Evolutionary conservation across 169 alveolate genomes (phyloP).

Genomic region (Neospora caninum): DNA sequence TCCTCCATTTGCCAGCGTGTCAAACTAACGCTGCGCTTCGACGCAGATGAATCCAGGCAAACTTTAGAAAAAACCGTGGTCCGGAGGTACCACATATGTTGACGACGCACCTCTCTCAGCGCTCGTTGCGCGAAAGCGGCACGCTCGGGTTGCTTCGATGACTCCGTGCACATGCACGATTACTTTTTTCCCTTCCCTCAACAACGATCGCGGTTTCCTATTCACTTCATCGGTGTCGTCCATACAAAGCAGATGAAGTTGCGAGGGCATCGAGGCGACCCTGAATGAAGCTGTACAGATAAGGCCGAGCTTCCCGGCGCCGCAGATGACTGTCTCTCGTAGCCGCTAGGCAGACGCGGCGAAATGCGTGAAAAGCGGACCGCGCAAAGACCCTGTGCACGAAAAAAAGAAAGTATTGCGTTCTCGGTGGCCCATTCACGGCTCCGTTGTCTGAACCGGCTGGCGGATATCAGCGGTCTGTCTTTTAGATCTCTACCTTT

Average conservation of each 20-base stretch:
- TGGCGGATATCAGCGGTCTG: no score
- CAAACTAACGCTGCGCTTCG: no score
- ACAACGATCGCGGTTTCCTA: not conserved
- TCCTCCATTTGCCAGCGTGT: no score
- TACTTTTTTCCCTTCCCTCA: not conserved
- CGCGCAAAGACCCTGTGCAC: constrained; percentile 41
- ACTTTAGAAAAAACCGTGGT: no score
- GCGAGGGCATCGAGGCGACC: not conserved
- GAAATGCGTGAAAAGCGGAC: constrained; percentile 46
- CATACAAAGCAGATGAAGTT: not conserved
- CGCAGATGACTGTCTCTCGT: not conserved
- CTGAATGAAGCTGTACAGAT: constrained; percentile 27
- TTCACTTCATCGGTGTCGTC: not conserved
- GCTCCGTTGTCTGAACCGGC: no score
- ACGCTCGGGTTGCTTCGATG: not conserved
- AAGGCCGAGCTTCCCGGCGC: constrained; percentile 25
- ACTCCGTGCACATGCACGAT: not conserved
- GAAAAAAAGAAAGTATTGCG: not conserved
- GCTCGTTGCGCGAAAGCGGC: not conserved
- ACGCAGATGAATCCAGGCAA: no score
- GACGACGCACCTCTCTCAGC: not conserved
- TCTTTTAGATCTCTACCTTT: no score
- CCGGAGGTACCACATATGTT: no score
- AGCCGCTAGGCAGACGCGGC: constrained; percentile 50
- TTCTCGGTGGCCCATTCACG: no score